Percentiles rank a stretch among this genome's conserved stretches.
Evolutionary conservation across 108 stramenopile genomes (phyloP).

Genomic region (Fragilaria radians): DNA sequence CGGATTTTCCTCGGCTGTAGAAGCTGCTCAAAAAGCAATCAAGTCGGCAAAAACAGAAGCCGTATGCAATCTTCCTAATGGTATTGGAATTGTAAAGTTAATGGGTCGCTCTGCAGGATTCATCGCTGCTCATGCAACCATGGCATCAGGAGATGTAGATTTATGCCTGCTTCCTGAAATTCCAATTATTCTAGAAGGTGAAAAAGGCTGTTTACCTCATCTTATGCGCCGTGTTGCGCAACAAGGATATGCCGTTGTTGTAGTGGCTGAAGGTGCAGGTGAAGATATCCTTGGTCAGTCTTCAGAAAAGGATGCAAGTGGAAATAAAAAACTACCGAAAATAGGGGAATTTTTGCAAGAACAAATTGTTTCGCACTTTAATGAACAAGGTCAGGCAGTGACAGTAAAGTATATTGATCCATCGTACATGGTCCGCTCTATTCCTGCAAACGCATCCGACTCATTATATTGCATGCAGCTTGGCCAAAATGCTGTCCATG

Average conservation of each 20-base stretch:
- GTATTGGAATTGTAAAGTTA: conserved; percentile 94
- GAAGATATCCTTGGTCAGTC: conserved; percentile 88
- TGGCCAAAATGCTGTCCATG: conserved; percentile 97
- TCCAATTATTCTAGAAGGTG: conserved; percentile 88
- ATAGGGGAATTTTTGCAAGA: conserved; percentile 91
- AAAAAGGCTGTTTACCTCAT: conserved; percentile 88
- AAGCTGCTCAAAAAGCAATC: conserved; percentile 87
- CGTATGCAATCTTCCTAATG: conserved; percentile 92
- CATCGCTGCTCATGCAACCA: conserved; percentile 89
- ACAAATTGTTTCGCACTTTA: conserved; percentile 71
- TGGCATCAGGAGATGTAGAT: conserved; percentile 90
- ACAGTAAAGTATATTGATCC: conserved; percentile 91
- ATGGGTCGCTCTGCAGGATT: conserved; percentile 94
- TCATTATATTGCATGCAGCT: conserved; percentile 95
- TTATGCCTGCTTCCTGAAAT: conserved; percentile 96
- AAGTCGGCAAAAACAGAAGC: conserved; percentile 91
- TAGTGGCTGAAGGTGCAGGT: conserved; percentile 98
- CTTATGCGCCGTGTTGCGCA: conserved; percentile 72
- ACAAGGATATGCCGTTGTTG: conserved; percentile 96
- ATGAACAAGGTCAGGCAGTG: conserved; percentile 56
- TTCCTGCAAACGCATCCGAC: conserved; percentile 93
- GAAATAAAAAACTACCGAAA: conserved; percentile 89
- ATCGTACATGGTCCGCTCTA: conserved; percentile 95
- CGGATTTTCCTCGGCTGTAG: conserved; percentile 89
- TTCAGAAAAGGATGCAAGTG: conserved; percentile 90